Conservation (phyloP, 2,329 filamentous ascomycete genomes). For the Cercospora berteroae region DNA sequence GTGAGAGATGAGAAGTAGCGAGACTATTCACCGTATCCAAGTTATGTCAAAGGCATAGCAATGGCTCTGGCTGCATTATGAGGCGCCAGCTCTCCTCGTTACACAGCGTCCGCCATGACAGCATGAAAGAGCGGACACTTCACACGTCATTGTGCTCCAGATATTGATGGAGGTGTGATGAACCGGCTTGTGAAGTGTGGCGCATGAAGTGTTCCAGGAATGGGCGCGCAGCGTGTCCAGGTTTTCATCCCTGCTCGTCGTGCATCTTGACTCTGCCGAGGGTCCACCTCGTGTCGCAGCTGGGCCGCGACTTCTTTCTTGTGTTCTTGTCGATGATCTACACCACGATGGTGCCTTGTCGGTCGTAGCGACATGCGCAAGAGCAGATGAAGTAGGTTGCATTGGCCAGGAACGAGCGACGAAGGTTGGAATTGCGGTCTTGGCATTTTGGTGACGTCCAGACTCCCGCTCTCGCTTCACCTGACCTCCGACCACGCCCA, state of each 20-base stretch:
- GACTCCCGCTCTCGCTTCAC: background rate
- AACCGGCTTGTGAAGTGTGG: slow-evolving; percentile 13
- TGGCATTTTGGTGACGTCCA: background rate
- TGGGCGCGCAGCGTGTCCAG: slow-evolving; percentile 5
- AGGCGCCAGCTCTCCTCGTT: slow-evolving; percentile 17
- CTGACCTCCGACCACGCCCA: background rate
- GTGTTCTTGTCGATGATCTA: background rate
- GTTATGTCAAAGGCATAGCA: background rate
- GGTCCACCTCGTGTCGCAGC: background rate
- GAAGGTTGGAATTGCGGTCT: background rate
- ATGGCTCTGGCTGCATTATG: background rate
- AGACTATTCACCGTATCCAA: slow-evolving; percentile 1
- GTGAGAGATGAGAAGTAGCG: background rate
- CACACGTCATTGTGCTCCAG: slow-evolving; percentile 18
- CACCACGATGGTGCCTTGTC: background rate
- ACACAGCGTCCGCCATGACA: slow-evolving; percentile 14
- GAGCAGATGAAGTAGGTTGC: background rate
- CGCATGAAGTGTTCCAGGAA: slow-evolving; percentile 8
- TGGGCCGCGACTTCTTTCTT: background rate
- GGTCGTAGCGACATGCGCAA: too few relatives aligned
- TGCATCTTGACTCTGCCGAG: background rate
- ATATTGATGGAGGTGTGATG: slow-evolving; percentile 10
- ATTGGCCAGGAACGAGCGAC: background rate
- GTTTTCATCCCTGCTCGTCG: slow-evolving; percentile 15
- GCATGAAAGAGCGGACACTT: background rate